Evolutionary conservation across 2,329 filamentous ascomycete genomes (phyloP).

Genomic region (Fusarium sp.): DNA sequence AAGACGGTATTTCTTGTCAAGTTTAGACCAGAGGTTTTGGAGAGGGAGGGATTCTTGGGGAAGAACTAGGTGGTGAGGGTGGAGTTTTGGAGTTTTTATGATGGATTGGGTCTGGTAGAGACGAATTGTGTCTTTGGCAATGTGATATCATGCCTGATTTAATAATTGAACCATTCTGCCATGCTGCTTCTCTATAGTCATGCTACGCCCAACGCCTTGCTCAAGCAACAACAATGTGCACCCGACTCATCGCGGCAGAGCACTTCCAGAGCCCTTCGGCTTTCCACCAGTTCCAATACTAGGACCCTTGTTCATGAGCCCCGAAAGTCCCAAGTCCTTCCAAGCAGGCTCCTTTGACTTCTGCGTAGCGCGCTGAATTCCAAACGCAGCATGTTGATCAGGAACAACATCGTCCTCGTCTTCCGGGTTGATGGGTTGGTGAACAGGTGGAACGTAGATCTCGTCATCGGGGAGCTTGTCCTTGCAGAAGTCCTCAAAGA

Average conservation of each 20-base stretch:
- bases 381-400: slow-evolving; percentile 88
- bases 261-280: slow-evolving; percentile 25
- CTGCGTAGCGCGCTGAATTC: slow-evolving; percentile 83
- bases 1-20: slow-evolving; percentile 96
- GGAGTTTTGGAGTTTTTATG: slow-evolving; percentile 31
- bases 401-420: slow-evolving; percentile 90
- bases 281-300: slow-evolving; percentile 35
- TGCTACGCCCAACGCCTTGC: slow-evolving; percentile 24
- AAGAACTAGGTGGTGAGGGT: slow-evolving; percentile 54
- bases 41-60: slow-evolving; percentile 85
- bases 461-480: slow-evolving; percentile 79
- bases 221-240: neutral
- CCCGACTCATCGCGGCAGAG: slow-evolving; percentile 19
- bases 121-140: slow-evolving; percentile 17
- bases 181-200: neutral
- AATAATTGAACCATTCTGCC: neutral
- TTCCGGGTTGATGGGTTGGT: slow-evolving; percentile 86
- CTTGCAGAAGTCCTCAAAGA: slow-evolving; percentile 80
- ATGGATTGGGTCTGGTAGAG: slow-evolving; percentile 10
- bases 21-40: slow-evolving; percentile 90
- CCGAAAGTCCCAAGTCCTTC: slow-evolving; percentile 80
- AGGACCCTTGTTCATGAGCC: slow-evolving; percentile 74
- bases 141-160: slow-evolving; percentile 10
- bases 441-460: slow-evolving; percentile 81
- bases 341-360: slow-evolving; percentile 76